Evolutionary conservation across 495 filamentous ascomycete genomes (phyloP).

Genomic region (Tuber melanosporum): DNA sequence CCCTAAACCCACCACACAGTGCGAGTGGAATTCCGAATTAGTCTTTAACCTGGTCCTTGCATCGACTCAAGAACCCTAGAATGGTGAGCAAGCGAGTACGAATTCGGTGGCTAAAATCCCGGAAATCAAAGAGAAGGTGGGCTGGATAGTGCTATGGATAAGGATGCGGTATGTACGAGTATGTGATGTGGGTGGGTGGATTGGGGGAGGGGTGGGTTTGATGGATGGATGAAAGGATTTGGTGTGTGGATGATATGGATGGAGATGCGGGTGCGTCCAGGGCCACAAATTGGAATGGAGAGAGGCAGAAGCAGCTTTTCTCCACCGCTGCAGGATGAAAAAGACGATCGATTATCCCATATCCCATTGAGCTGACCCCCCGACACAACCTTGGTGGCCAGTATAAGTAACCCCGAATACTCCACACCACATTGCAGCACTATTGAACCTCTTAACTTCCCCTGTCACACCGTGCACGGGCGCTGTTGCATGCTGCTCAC

Average conservation of each 20-base stretch:
- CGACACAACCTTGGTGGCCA: slow-evolving; percentile 31
- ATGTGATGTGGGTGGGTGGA: background rate
- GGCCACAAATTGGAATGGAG: background rate
- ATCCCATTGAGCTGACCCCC: slow-evolving; percentile 29
- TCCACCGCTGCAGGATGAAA: slow-evolving; percentile 16
- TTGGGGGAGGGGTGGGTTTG: background rate
- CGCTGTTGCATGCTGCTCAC: slow-evolving; percentile 33
- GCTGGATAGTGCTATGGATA: slow-evolving; percentile 25
- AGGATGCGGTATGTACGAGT: background rate
- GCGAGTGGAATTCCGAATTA: slow-evolving; percentile 32
- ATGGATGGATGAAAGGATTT: background rate
- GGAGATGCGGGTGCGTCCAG: background rate
- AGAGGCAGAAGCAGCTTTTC: slow-evolving; percentile 9
- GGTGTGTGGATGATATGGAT: background rate
- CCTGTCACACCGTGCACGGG: slow-evolving; percentile 39
- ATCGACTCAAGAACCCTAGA: slow-evolving; percentile 22
- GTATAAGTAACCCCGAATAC: slow-evolving; percentile 25
- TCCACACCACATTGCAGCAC: slow-evolving; percentile 34
- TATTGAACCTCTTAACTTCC: background rate
- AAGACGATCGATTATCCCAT: slow-evolving; percentile 5
- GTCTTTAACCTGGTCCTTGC: slow-evolving; percentile 34
- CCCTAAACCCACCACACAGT: slow-evolving; percentile 31
- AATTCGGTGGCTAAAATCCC: slow-evolving; percentile 38
- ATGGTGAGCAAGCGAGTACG: slow-evolving; percentile 27
- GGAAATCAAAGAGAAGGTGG: slow-evolving; percentile 25